These are phyloP conservation scores for Trametes sanguinea DNA, from an alignment of 768 basidiomycete species.

Conservation along the genomic window DNA sequence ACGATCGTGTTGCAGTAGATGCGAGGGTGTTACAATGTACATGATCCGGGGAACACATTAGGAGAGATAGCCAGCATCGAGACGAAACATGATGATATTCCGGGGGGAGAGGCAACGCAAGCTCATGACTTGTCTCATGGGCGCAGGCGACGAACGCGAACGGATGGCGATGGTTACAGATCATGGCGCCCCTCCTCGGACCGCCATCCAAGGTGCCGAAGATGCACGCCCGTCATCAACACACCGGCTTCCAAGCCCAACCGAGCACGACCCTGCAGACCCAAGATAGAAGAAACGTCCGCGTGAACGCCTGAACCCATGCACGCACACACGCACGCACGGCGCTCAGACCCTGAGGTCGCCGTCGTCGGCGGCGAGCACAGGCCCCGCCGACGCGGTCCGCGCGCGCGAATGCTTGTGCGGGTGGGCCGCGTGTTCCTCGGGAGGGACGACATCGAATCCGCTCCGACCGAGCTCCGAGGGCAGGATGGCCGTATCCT, in stretches of 20 bases:
- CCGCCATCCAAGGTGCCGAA: background rate
- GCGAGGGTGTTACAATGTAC: background rate
- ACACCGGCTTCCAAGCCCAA: too few relatives aligned
- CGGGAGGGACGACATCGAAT: conserved; percentile 72
- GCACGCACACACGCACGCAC: background rate
- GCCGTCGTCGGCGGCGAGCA: background rate
- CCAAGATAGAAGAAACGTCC: background rate
- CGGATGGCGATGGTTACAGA: background rate
- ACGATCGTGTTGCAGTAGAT: background rate
- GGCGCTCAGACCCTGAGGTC: conserved; percentile 3
- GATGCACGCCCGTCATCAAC: background rate
- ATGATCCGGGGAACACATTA: background rate
- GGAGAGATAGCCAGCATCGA: background rate
- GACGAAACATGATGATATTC: background rate
- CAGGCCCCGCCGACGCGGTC: background rate
- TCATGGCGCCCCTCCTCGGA: background rate
- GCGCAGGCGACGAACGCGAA: too few relatives aligned
- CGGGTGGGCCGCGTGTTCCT: conserved; percentile 19
- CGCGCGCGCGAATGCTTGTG: conserved; percentile 8
- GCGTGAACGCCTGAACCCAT: background rate
- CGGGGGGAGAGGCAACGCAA: too few relatives aligned
- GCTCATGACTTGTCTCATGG: too few relatives aligned
- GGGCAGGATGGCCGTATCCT: conserved; percentile 83
- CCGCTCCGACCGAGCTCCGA: conserved; percentile 81
- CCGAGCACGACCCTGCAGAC: too few relatives aligned